Percentiles rank a stretch among this genome's conserved stretches.
Conservation (phyloP, 2,329 filamentous ascomycete species). For the Monosporascus sp. region DNA sequence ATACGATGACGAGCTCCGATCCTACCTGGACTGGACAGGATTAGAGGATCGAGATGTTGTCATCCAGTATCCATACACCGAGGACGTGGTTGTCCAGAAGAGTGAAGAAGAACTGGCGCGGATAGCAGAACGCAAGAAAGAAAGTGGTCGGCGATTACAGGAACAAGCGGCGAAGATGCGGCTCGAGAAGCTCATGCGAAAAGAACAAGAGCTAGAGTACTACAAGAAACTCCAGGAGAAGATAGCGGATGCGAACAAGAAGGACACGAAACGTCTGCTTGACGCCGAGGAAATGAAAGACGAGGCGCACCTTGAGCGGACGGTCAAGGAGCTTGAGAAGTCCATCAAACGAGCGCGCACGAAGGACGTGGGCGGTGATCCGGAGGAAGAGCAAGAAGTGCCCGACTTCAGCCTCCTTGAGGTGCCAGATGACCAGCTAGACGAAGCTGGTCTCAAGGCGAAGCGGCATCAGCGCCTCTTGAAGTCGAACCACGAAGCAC, state of each 20-base stretch:
- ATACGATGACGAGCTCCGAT: constrained; percentile 71
- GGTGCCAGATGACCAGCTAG: constrained; percentile 83
- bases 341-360: constrained; percentile 85
- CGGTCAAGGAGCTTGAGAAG: constrained; percentile 84
- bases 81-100: constrained; percentile 86
- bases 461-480: constrained; percentile 89
- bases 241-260: constrained; percentile 75
- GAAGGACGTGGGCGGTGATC: constrained; percentile 81
- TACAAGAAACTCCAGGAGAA: constrained; percentile 77
- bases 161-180: constrained; percentile 98
- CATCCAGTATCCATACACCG: constrained; percentile 89
- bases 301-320: constrained; percentile 76
- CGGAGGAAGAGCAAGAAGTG: constrained; percentile 74
- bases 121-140: constrained; percentile 90
- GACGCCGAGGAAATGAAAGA: constrained; percentile 92
- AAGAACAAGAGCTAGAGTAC: constrained; percentile 92
- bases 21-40: constrained; percentile 84
- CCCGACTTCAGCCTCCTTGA: constrained; percentile 87
- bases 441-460: constrained; percentile 84
- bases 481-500: constrained; percentile 91
- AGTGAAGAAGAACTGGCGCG: constrained; percentile 87
- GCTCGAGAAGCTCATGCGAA: constrained; percentile 88
- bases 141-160: constrained; percentile 84
- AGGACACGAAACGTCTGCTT: constrained; percentile 78
- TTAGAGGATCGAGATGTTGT: constrained; percentile 85